Evolutionary conservation across 1,139 yeast genomes (phyloP).

Genomic region (Pichia sp.): DNA sequence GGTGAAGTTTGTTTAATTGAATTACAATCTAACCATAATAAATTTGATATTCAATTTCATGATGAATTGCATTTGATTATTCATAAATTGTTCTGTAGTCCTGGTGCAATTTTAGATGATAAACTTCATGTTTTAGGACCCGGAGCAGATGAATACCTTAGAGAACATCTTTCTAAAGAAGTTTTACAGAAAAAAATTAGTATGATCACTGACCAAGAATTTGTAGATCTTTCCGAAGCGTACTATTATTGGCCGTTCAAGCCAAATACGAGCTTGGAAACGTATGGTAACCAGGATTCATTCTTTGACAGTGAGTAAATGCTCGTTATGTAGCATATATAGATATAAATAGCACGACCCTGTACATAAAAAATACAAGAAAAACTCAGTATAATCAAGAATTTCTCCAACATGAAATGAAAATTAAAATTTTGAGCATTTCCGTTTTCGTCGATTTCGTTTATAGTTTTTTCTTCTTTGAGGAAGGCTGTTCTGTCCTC

Average conservation of each 20-base stretch:
- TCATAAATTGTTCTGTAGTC: slow-evolving; percentile 54
- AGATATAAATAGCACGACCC: too few relatives aligned
- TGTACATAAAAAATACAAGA: not conserved
- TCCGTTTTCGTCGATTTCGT: too few relatives aligned
- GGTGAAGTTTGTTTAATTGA: slow-evolving; percentile 43
- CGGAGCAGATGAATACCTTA: slow-evolving; percentile 68
- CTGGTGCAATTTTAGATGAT: slow-evolving; percentile 43
- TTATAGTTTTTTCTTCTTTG: too few relatives aligned
- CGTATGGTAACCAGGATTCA: slow-evolving; percentile 33
- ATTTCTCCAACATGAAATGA: too few relatives aligned
- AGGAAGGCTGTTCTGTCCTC: too few relatives aligned
- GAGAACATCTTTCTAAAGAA: slow-evolving; percentile 34
- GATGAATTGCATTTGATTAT: slow-evolving; percentile 64
- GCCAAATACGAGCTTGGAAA: slow-evolving; percentile 46
- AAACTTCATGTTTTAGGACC: slow-evolving; percentile 62
- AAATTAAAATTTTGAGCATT: too few relatives aligned
- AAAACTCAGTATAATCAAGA: too few relatives aligned
- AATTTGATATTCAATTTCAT: slow-evolving; percentile 21
- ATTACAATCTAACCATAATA: slow-evolving; percentile 42
- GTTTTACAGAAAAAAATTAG: slow-evolving; percentile 41
- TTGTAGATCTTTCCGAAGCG: slow-evolving; percentile 42
- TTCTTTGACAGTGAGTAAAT: slow-evolving; percentile 9
- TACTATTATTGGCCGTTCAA: slow-evolving; percentile 83
- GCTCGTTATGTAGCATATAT: not conserved
- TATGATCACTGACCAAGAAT: slow-evolving; percentile 50